Evolutionary conservation across 2,329 filamentous ascomycete genomes (phyloP).

Genomic region (Anthostomella pinea): DNA sequence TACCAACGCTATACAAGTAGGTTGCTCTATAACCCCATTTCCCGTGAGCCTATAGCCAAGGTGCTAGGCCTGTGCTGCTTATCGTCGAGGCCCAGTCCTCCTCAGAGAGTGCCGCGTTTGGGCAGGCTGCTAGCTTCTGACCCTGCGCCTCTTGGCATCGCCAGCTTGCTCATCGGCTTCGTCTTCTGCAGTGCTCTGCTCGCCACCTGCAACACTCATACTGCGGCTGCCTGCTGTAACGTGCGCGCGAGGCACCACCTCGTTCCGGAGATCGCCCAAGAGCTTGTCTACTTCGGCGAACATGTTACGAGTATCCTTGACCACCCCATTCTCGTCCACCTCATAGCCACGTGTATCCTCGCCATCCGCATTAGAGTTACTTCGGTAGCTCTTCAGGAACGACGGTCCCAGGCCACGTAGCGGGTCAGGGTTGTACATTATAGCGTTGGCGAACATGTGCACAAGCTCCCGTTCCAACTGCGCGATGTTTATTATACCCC

Average conservation of each 20-base stretch:
- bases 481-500: conserved; percentile 86
- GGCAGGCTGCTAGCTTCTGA: conserved; percentile 25
- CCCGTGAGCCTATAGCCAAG: neutral
- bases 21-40: no score
- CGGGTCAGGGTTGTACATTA: conserved; percentile 95
- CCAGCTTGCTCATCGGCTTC: conserved; percentile 44
- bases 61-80: no score
- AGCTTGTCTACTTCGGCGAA: conserved; percentile 81
- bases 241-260: conserved; percentile 51
- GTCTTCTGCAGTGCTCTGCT: conserved; percentile 46
- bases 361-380: conserved; percentile 35
- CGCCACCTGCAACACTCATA: conserved; percentile 35
- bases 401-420: conserved; percentile 65
- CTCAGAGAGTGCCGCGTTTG: neutral
- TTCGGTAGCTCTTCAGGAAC: conserved; percentile 47
- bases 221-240: conserved; percentile 32
- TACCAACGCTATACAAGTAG: no score
- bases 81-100: no score
- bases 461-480: conserved; percentile 92
- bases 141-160: conserved; percentile 36
- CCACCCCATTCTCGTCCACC: conserved; percentile 79
- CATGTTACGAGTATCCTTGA: conserved; percentile 86
- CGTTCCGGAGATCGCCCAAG: conserved; percentile 71
- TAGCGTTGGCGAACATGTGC: conserved; percentile 95
- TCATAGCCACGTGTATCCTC: conserved; percentile 55